Conservation (phyloP, 176 grass and related monocot genomes). For the Pharus latifolius region DNA sequence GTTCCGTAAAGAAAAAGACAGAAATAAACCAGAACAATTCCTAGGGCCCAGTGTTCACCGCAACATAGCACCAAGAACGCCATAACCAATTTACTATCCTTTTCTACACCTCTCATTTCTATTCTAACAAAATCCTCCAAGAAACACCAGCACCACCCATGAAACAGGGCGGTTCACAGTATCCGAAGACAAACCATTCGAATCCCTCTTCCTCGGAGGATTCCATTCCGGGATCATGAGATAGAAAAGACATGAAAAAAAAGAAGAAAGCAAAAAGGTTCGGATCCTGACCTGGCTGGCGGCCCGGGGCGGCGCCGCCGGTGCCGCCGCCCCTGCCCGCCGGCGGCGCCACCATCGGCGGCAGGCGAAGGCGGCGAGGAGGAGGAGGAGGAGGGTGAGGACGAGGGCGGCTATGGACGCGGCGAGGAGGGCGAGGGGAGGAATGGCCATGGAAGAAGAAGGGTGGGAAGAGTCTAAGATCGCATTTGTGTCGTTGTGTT, state of each 20-base stretch:
- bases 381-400: constrained; percentile 4
- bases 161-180: neutral
- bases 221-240: neutral
- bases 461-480: neutral
- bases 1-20: neutral
- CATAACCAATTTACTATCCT: neutral
- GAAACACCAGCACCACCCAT: neutral
- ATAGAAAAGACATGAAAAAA: no score
- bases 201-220: neutral
- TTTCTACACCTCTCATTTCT: no score
- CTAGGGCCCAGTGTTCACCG: neutral
- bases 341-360: constrained; percentile 22
- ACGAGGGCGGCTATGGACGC: constrained; percentile 14
- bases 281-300: constrained; percentile 21
- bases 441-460: constrained; percentile 16
- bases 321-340: neutral
- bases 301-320: neutral
- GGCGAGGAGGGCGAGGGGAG: constrained; percentile 8
- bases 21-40: neutral
- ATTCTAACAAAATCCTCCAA: neutral
- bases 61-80: neutral
- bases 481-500: constrained; percentile 8
- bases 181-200: no score
- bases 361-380: constrained; percentile 29
- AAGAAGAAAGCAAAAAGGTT: neutral